Evolutionary conservation across 495 filamentous ascomycete species (phyloP).

Genomic region (Bacidia rubella): DNA sequence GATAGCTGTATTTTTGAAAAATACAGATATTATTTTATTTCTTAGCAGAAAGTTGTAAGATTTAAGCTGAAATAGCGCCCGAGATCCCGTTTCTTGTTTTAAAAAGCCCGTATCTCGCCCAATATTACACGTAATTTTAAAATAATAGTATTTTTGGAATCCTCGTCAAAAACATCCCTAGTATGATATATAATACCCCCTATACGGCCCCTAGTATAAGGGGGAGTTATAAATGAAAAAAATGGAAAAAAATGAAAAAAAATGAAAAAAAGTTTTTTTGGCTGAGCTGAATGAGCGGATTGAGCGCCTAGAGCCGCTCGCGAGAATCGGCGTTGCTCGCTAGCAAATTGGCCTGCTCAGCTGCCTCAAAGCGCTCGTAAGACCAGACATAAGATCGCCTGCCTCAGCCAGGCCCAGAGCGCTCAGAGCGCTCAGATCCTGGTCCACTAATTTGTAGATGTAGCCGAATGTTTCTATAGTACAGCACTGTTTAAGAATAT

Average conservation of each 20-base stretch:
- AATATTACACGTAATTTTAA: background rate
- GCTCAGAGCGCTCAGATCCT: background rate
- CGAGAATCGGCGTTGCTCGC: background rate
- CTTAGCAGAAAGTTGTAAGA: too few species aligned
- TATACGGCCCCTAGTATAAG: background rate
- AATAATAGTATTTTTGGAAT: background rate
- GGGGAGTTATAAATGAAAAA: background rate
- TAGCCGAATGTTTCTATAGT: background rate
- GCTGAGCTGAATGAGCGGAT: background rate
- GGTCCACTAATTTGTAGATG: background rate
- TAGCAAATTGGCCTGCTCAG: background rate
- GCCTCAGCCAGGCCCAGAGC: background rate
- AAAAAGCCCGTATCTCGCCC: background rate
- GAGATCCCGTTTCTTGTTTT: background rate
- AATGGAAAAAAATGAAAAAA: background rate
- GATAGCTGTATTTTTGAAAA: too few species aligned
- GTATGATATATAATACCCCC: background rate
- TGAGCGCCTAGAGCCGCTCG: background rate
- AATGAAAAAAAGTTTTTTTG: background rate
- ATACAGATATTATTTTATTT: too few species aligned
- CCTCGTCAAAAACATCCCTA: background rate
- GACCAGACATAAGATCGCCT: background rate
- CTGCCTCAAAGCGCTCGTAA: too few species aligned
- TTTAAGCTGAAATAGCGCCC: background rate
- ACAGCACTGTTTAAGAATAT: background rate